Conservation (phyloP, 2,329 filamentous ascomycete genomes). For the Aspergillus caelatus region DNA sequence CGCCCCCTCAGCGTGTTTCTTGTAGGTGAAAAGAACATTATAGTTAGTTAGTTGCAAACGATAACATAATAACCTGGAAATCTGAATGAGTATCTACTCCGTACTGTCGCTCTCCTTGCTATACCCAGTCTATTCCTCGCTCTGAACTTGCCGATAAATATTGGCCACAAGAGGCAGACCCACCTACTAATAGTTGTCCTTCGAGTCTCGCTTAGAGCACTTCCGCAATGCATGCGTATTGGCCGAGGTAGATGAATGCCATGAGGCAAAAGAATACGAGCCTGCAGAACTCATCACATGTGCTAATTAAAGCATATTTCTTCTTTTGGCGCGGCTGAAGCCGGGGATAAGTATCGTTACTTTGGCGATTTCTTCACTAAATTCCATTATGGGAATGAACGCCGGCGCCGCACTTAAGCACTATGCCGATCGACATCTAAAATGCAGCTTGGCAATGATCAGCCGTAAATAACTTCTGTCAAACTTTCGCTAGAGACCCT, state of each 20-base stretch:
- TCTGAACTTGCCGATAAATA: neutral
- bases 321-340: neutral
- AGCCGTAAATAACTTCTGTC: too few relatives aligned
- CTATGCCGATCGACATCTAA: neutral
- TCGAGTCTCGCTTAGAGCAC: neutral
- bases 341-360: neutral
- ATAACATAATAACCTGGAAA: too few relatives aligned
- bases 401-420: neutral
- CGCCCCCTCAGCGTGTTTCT: too few relatives aligned
- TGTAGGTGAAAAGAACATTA: too few relatives aligned
- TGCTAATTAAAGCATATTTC: neutral
- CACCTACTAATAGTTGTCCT: neutral
- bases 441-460: neutral
- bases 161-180: neutral
- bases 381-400: neutral
- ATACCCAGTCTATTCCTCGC: neutral
- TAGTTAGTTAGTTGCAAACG: too few relatives aligned
- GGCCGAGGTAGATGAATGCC: neutral
- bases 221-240: neutral
- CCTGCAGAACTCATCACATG: neutral
- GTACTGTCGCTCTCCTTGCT: too few relatives aligned
- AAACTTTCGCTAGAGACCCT: too few relatives aligned
- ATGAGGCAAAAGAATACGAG: too few relatives aligned
- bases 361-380: neutral
- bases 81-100: too few relatives aligned